Evolutionary conservation across 139 green algal species (phyloP).

Genomic region (Penium margaritaceum): DNA sequence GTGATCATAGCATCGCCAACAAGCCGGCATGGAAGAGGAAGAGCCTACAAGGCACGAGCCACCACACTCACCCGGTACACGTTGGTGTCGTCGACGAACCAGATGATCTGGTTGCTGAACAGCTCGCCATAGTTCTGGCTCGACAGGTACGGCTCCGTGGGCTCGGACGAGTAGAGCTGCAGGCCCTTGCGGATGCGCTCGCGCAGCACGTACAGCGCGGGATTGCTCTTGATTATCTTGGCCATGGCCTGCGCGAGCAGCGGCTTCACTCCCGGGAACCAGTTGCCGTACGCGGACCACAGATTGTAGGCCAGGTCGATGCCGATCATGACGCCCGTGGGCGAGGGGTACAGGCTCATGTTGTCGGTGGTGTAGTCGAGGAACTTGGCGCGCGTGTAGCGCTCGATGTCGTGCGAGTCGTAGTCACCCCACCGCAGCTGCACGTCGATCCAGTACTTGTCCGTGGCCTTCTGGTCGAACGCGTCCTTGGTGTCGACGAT

Average conservation of each 20-base stretch:
- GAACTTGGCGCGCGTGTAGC: conserved; percentile 97
- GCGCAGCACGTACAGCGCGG: conserved; percentile 94
- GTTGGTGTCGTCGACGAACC: conserved; percentile 99
- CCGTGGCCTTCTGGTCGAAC: conserved; percentile 86
- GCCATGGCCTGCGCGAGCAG: conserved; percentile 80
- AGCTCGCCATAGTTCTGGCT: conserved; percentile 98
- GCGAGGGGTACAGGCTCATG: conserved; percentile 97
- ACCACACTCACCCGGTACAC: conserved; percentile 99
- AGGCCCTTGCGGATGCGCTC: conserved; percentile 94
- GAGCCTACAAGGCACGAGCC: no score
- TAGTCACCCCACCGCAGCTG: conserved; percentile 90
- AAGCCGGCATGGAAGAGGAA: no score
- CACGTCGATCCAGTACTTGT: conserved; percentile 92
- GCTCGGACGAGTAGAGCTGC: conserved; percentile 96
- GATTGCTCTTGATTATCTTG: conserved; percentile 97
- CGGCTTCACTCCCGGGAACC: conserved; percentile 95
- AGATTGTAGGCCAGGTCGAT: conserved; percentile 98
- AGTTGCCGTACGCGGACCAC: conserved; percentile 93
- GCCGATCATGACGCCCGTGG: conserved; percentile 91
- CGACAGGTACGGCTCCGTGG: conserved; percentile 97
- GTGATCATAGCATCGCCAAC: no score
- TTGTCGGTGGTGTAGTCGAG: conserved; percentile 99
- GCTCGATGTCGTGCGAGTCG: conserved; percentile 96
- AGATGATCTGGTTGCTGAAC: conserved; percentile 97
- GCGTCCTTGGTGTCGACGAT: conserved; percentile 90